Evolutionary conservation across 768 basidiomycete genomes (phyloP).

Genomic region (Tricholoma sp.): DNA sequence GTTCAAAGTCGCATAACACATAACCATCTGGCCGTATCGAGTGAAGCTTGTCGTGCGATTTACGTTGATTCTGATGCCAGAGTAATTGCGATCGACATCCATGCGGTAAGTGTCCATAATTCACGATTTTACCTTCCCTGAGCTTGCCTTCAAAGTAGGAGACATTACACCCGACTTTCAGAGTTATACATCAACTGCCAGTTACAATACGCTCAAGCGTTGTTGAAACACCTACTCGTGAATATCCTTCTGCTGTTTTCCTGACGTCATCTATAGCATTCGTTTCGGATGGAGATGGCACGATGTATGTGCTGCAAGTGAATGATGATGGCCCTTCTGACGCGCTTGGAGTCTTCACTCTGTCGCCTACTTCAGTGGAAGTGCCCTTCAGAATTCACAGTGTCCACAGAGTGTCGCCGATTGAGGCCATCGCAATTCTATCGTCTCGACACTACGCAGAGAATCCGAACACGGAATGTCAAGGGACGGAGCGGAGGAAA

Average conservation of each 20-base stretch:
- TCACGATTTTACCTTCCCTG: constrained; percentile 5
- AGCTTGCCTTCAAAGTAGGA: constrained; percentile 39
- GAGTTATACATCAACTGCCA: constrained; percentile 57
- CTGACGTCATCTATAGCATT: constrained; percentile 44
- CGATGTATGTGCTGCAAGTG: constrained; percentile 55
- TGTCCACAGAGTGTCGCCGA: constrained; percentile 29
- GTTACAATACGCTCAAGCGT: constrained; percentile 39
- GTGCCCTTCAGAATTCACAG: constrained; percentile 29
- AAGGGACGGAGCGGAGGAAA: constrained; percentile 17
- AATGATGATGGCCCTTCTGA: constrained; percentile 32
- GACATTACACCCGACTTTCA: constrained; percentile 45
- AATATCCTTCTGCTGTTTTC: constrained; percentile 73
- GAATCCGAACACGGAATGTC: constrained; percentile 13
- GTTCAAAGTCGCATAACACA: constrained; percentile 81
- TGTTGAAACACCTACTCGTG: constrained; percentile 40
- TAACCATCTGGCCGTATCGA: constrained; percentile 65
- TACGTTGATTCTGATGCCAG: constrained; percentile 66
- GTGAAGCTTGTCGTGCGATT: constrained; percentile 40
- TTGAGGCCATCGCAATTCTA: constrained; percentile 40
- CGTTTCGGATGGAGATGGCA: constrained; percentile 68
- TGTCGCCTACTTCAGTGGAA: constrained; percentile 35
- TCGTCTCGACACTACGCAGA: constrained; percentile 51
- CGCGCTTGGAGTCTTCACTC: constrained; percentile 49
- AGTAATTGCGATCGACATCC: constrained; percentile 55
- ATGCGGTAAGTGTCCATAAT: constrained; percentile 42